Evolutionary conservation across 2,329 filamentous ascomycete genomes (phyloP).

Genomic region (Talaromyces pinophilus): DNA sequence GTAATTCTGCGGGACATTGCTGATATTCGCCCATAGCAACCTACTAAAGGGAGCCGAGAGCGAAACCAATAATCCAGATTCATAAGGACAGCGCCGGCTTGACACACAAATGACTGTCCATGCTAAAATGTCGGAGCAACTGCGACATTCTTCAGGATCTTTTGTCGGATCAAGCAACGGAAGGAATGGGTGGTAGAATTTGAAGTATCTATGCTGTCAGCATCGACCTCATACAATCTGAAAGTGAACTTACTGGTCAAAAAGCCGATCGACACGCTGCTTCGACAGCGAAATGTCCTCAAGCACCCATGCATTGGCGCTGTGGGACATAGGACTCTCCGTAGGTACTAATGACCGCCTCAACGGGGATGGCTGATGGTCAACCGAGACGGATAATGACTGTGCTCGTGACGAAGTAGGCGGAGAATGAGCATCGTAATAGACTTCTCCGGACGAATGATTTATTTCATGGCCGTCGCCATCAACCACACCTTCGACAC

Average conservation of each 20-base stretch:
- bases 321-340: slow-evolving; percentile 40
- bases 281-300: slow-evolving; percentile 47
- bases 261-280: slow-evolving; percentile 44
- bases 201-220: slow-evolving; percentile 56
- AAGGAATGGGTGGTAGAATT: slow-evolving; percentile 63
- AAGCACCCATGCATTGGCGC: slow-evolving; percentile 50
- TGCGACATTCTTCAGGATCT: slow-evolving; percentile 58
- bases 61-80: slow-evolving; percentile 56
- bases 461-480: slow-evolving; percentile 35
- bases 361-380: slow-evolving; percentile 34
- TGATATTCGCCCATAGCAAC: slow-evolving; percentile 61
- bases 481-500: slow-evolving; percentile 29
- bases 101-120: slow-evolving; percentile 66
- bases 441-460: slow-evolving; percentile 39
- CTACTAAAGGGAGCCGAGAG: slow-evolving; percentile 54
- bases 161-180: slow-evolving; percentile 60
- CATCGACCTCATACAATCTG: not conserved
- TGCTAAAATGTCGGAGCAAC: slow-evolving; percentile 60
- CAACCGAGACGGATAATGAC: slow-evolving; percentile 38
- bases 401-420: slow-evolving; percentile 30
- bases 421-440: slow-evolving; percentile 35
- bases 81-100: slow-evolving; percentile 58
- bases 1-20: slow-evolving; percentile 61
- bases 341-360: slow-evolving; percentile 37
- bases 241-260: slow-evolving; percentile 41